Percentiles rank a stretch among this genome's conserved stretches.
Evolutionary conservation across 805 yeast genomes (phyloP).

Genomic region (Metschnikowia borealis): DNA sequence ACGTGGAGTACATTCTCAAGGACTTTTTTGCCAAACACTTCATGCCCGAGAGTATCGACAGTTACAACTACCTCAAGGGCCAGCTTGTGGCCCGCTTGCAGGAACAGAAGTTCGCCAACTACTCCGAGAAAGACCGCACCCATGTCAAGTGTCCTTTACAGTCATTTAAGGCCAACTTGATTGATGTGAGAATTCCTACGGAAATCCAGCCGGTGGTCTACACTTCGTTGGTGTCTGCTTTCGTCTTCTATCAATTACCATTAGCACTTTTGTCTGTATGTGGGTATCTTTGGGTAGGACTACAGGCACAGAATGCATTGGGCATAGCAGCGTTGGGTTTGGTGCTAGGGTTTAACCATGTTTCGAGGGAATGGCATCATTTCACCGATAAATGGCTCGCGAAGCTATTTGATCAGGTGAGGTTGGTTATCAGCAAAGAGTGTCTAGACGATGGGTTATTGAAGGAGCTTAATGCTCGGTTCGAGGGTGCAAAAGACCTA

Average conservation of each 20-base stretch:
- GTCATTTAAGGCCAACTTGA: conserved; percentile 27
- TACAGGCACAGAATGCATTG: conserved; percentile 27
- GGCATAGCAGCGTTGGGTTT: conserved; percentile 37
- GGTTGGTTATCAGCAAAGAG: conserved; percentile 26
- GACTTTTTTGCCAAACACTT: conserved; percentile 33
- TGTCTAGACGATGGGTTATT: conserved; percentile 37
- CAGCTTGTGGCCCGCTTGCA: conserved; percentile 29
- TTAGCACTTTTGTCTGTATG: conserved; percentile 27
- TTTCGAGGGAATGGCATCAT: conserved; percentile 33
- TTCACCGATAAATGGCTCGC: conserved; percentile 28
- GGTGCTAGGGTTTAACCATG: conserved; percentile 40
- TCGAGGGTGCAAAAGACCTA: conserved; percentile 20
- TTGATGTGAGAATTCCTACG: conserved; percentile 22
- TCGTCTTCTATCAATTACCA: conserved; percentile 38
- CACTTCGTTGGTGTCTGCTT: conserved; percentile 24
- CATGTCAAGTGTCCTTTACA: conserved; percentile 27
- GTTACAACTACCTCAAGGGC: conserved; percentile 37
- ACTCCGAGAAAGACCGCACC: conserved; percentile 9
- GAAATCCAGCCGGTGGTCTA: conserved; percentile 40
- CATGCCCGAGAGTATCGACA: conserved; percentile 37
- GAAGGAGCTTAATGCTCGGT: conserved; percentile 28
- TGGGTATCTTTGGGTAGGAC: conserved; percentile 32
- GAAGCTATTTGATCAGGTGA: conserved; percentile 31
- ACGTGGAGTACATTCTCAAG: conserved; percentile 40
- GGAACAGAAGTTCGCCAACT: conserved; percentile 22